Base-by-base conservation (phyloP, 2,329 filamentous ascomycete genomes). In the Colletotrichum spinosum region DNA sequence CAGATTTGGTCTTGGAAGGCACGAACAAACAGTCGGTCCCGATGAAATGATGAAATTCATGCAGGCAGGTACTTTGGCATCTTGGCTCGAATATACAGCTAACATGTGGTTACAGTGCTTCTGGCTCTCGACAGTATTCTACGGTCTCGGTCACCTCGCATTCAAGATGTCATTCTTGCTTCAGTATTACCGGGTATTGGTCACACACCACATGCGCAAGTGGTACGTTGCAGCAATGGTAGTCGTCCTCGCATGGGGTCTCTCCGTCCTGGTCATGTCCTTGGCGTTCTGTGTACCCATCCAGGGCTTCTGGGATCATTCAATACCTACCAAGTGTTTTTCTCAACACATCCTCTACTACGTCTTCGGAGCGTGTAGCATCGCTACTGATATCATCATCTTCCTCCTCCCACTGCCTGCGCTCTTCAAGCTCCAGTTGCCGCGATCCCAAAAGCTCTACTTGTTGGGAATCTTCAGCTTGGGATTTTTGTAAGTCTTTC, bases 141-240 rank as follows among this genome's bases (percentile, higher is more conserved):
- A 78, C 69, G 73, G 72, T 50, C 46, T 67, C 8, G 68, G 70
- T 33, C 70, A 78, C 5, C 41, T 70, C 34, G 67, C 69, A 34
- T 70, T 75, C 50, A 79, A 79, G 55, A 71, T 75, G 55, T 73
- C 76, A 2, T 76, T 79, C 49, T 67, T 78, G 42, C 62, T 76
- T 6, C 77, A 78, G 68, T 79, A 78, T 68, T 76, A 76, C 42
- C 75, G 76, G 12, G 70, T 78, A n/a, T 72, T 73, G 12, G 65
- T 61, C 33, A 60, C 78, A 13, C 65, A 71, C 15, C 67, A 69
- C 11, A 69, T 71, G 67, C 68, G 68, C n/a, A 68, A 52, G 12
- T 55, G 72, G 51, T 76, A 74, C 55, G 58, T 73, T 48, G 49
- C 57, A 11, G 69, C 71, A 25, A 72, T 73, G 46, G 37, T 74